These are phyloP conservation scores for Cyclostephanos invisitatus DNA, from an alignment of 108 stramenopile genomes.

Conservation along the genomic window DNA sequence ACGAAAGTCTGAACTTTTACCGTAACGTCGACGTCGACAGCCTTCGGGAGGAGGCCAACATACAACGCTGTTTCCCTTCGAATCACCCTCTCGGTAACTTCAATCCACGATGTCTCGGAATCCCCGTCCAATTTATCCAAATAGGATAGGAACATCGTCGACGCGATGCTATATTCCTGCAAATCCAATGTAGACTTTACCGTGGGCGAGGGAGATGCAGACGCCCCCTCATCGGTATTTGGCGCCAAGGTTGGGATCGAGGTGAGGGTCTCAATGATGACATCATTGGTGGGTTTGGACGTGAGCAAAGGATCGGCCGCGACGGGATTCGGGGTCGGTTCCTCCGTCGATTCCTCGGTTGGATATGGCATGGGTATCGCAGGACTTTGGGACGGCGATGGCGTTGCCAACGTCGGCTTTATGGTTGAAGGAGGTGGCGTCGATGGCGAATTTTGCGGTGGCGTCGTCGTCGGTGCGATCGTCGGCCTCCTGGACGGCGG, in stretches of 20 bases:
- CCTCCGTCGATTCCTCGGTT: background rate
- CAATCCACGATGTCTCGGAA: conserved; percentile 1
- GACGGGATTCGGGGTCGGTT: background rate
- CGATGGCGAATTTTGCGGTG: background rate
- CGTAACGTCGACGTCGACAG: background rate
- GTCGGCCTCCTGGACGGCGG: background rate
- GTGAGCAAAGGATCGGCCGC: background rate
- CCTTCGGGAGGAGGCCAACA: background rate
- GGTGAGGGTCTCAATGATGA: background rate
- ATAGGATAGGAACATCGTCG: conserved; percentile 7
- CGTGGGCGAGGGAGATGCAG: background rate
- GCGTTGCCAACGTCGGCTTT: background rate
- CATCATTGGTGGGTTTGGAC: background rate
- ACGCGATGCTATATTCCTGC: conserved; percentile 1
- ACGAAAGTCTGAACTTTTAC: background rate
- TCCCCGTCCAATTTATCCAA: background rate
- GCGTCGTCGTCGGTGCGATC: background rate
- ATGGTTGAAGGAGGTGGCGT: background rate
- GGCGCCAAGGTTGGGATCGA: background rate
- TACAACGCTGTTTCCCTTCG: background rate
- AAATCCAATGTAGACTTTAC: background rate
- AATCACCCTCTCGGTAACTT: conserved; percentile 1
- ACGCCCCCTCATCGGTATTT: background rate
- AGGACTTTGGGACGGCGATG: background rate
- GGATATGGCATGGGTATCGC: background rate